These are phyloP conservation scores for Vitis hybrid DNA, from an alignment of 177 flowering plant species.

Conservation along the genomic window DNA sequence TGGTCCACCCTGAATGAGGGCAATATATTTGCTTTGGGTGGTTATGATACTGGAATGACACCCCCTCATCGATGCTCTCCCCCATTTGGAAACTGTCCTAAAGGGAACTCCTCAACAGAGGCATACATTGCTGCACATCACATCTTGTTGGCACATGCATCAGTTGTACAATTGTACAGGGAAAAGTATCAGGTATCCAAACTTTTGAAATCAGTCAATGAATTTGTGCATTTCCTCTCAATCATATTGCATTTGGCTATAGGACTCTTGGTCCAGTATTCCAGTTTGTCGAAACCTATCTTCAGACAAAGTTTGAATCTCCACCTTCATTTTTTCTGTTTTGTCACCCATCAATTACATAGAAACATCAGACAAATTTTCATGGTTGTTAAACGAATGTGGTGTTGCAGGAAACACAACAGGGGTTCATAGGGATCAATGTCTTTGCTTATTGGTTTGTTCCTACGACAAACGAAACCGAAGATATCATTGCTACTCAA, in stretches of 20 bases:
- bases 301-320: no score
- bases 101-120: slow-evolving; percentile 65
- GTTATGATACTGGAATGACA: slow-evolving; percentile 38
- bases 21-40: slow-evolving; percentile 30
- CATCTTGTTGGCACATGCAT: slow-evolving; percentile 62
- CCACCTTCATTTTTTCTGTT: no score
- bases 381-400: neutral
- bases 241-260: no score
- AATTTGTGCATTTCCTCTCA: neutral
- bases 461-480: slow-evolving; percentile 43
- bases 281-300: no score
- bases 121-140: slow-evolving; percentile 59
- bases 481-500: slow-evolving; percentile 51
- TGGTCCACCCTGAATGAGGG: slow-evolving; percentile 74
- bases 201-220: no score
- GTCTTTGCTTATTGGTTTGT: slow-evolving; percentile 24
- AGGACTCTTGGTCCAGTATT: no score
- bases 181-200: slow-evolving; percentile 45
- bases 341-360: neutral
- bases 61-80: slow-evolving; percentile 58
- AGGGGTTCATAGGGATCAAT: slow-evolving; percentile 54
- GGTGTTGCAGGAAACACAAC: slow-evolving; percentile 52
- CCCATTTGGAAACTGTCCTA: slow-evolving; percentile 31
- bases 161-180: slow-evolving; percentile 53
- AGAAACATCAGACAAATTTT: neutral